Conservation (phyloP, 148 eudicot genomes). For the Beta vulgaris region DNA sequence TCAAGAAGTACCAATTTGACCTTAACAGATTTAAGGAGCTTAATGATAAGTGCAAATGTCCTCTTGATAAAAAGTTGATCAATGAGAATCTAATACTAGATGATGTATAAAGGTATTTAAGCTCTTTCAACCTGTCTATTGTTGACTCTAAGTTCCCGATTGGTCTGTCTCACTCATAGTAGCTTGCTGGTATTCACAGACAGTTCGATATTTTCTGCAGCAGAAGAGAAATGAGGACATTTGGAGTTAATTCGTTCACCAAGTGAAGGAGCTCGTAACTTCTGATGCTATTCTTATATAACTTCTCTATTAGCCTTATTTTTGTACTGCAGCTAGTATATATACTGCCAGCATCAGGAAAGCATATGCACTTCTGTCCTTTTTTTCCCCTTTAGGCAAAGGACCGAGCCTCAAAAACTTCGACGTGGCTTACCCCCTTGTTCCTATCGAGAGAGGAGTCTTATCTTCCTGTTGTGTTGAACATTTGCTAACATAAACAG, state of each 20-base stretch:
- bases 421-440: background rate
- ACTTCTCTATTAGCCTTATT: slow-evolving; percentile 15
- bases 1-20: slow-evolving; percentile 70
- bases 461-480: slow-evolving; percentile 10
- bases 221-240: background rate
- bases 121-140: background rate
- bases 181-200: slow-evolving; percentile 5
- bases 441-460: background rate
- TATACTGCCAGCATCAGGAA: slow-evolving; percentile 10
- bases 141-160: background rate
- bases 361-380: background rate
- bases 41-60: slow-evolving; percentile 53
- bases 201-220: background rate
- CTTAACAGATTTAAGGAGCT: slow-evolving; percentile 58
- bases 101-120: slow-evolving; percentile 37
- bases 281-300: slow-evolving; percentile 1
- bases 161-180: background rate
- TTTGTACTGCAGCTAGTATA: slow-evolving; percentile 21
- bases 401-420: background rate
- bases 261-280: background rate
- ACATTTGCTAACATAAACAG: slow-evolving; percentile 19
- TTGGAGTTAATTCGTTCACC: background rate
- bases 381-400: slow-evolving; percentile 16
- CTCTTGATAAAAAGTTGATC: slow-evolving; percentile 42
- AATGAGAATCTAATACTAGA: slow-evolving; percentile 39